Evolutionary conservation across 768 basidiomycete genomes (phyloP).

Genomic region (Candolleomyces efflorescens): DNA sequence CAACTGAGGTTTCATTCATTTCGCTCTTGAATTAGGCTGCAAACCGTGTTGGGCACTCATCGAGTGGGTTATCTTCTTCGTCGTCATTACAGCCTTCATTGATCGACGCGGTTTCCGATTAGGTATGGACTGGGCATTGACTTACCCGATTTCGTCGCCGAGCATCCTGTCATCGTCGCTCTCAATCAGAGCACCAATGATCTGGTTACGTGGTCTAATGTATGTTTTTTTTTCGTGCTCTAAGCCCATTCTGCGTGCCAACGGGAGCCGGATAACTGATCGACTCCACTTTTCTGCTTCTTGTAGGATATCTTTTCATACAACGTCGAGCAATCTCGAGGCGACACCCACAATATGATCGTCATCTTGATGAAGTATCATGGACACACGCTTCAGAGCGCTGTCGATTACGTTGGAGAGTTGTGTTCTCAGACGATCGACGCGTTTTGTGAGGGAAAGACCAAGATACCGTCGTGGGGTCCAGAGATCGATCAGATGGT

Average conservation of each 20-base stretch:
- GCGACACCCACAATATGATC: constrained; percentile 70
- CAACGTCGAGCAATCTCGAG: constrained; percentile 68
- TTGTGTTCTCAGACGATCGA: constrained; percentile 55
- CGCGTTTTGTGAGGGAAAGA: constrained; percentile 43
- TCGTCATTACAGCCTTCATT: neutral
- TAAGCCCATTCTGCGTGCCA: too few species aligned
- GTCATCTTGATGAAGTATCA: constrained; percentile 63
- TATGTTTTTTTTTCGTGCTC: constrained; percentile 27
- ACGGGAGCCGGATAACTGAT: neutral
- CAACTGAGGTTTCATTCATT: neutral
- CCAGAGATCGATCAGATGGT: constrained; percentile 57
- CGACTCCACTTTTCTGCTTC: constrained; percentile 5
- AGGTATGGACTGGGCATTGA: constrained; percentile 65
- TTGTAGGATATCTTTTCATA: constrained; percentile 70
- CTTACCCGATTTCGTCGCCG: constrained; percentile 66
- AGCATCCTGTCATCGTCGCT: constrained; percentile 55
- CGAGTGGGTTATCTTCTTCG: constrained; percentile 38
- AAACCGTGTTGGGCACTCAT: constrained; percentile 75
- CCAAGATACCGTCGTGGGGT: constrained; percentile 58
- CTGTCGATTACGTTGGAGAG: constrained; percentile 60
- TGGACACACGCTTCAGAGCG: constrained; percentile 53
- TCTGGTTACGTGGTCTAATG: constrained; percentile 82
- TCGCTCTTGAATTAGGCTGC: constrained; percentile 35
- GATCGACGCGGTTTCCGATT: neutral
- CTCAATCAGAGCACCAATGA: constrained; percentile 72